phyloP scores from a whole-genome alignment of 2,329 filamentous ascomycete genomes.

The Verticillium nubilum region DNA sequence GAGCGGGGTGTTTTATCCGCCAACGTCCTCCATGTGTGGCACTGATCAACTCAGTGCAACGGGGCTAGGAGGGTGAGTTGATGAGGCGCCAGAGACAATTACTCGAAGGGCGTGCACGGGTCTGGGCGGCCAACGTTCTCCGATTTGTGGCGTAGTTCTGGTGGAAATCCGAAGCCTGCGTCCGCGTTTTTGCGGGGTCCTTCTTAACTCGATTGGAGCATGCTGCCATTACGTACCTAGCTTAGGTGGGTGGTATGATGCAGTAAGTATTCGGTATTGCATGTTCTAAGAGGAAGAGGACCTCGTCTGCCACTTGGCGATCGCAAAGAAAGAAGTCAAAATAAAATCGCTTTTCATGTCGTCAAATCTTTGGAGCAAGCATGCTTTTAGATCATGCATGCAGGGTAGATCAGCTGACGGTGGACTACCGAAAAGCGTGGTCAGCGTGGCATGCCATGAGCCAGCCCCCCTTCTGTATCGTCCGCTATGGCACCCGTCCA shows the following conservation, averaged over 20 bases:
- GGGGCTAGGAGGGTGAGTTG: background rate
- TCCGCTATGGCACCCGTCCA: background rate
- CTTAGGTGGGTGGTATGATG: too few relatives aligned
- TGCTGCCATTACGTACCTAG: background rate
- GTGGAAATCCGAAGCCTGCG: background rate
- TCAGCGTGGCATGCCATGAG: background rate
- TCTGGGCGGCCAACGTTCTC: background rate
- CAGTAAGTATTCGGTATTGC: too few relatives aligned
- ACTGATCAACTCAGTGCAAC: background rate
- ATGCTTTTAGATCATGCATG: background rate
- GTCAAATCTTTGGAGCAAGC: background rate
- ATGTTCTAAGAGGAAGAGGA: too few relatives aligned
- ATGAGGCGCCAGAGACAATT: background rate
- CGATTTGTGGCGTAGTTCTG: background rate
- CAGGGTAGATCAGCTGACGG: background rate
- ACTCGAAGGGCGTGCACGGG: background rate
- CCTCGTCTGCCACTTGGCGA: background rate
- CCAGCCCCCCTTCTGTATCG: background rate
- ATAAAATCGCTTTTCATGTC: background rate
- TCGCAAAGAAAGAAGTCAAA: background rate
- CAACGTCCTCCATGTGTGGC: background rate
- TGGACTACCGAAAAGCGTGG: background rate
- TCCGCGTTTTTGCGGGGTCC: background rate
- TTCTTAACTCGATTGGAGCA: background rate
- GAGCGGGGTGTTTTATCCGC: background rate